Conservation (phyloP, 176 grass and related monocot species). For the Aegilops sharonensis region DNA sequence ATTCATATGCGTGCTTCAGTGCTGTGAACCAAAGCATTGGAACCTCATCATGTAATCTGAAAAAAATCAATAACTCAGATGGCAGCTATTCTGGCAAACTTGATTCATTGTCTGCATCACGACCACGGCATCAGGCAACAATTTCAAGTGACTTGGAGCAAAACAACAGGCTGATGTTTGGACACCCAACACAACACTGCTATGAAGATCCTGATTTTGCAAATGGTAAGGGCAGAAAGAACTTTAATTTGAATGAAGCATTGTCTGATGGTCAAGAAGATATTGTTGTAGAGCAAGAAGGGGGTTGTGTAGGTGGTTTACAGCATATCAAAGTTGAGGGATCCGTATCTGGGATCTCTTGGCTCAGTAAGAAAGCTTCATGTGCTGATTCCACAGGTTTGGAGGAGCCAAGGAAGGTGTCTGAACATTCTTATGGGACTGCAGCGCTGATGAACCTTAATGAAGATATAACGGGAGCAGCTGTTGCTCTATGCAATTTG, state of each 20-base stretch:
- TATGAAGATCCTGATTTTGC: background rate
- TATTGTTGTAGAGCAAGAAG: background rate
- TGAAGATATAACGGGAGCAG: background rate
- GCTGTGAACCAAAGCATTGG: background rate
- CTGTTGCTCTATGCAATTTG: background rate
- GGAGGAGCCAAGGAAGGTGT: slow-evolving; percentile 6
- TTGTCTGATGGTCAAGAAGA: slow-evolving; percentile 15
- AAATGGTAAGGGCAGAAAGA: background rate
- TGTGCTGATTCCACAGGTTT: background rate
- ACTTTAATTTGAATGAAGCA: slow-evolving; percentile 35
- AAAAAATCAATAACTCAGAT: background rate
- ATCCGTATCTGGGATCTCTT: background rate
- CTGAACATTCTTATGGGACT: slow-evolving; percentile 2
- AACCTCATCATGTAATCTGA: background rate
- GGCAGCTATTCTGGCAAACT: background rate
- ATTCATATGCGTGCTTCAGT: slow-evolving; percentile 2
- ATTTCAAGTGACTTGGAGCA: slow-evolving; percentile 10
- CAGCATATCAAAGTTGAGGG: slow-evolving; percentile 16
- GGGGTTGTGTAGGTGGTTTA: background rate
- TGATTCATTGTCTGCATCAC: slow-evolving; percentile 19
- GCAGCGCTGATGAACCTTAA: background rate
- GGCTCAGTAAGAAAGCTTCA: slow-evolving; percentile 19
- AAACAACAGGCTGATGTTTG: background rate
- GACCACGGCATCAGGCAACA: background rate
- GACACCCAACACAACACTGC: background rate